phyloP scores from a whole-genome alignment of 768 basidiomycete species.

The Podaxis carcinomalis region DNA sequence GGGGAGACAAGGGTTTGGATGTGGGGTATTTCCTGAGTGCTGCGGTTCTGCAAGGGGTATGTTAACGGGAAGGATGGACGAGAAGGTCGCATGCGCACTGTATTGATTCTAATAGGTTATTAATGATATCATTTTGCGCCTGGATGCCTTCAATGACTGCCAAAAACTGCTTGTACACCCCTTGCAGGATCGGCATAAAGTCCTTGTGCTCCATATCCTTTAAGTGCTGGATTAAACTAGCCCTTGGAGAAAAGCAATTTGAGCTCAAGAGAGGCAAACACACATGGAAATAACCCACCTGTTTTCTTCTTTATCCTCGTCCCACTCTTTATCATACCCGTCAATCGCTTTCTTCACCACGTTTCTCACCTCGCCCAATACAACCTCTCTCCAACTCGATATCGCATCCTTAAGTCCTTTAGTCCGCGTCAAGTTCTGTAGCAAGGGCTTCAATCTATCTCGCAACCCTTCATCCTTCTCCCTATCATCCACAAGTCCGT shows the following conservation, averaged over 20 bases:
- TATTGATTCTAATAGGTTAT: slow-evolving; percentile 51
- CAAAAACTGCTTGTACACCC: slow-evolving; percentile 59
- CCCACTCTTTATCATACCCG: slow-evolving; percentile 48
- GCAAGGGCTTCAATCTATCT: slow-evolving; percentile 65
- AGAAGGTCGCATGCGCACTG: slow-evolving; percentile 19
- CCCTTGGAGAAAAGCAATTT: slow-evolving; percentile 21
- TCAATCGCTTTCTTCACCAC: slow-evolving; percentile 56
- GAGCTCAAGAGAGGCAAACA: neutral
- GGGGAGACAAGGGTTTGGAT: slow-evolving; percentile 32
- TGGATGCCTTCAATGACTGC: slow-evolving; percentile 67
- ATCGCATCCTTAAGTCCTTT: slow-evolving; percentile 66
- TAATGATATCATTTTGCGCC: slow-evolving; percentile 50
- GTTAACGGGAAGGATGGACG: neutral
- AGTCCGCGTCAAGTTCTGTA: slow-evolving; percentile 75
- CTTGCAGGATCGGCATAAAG: slow-evolving; percentile 59
- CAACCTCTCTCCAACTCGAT: slow-evolving; percentile 66
- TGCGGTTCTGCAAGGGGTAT: neutral
- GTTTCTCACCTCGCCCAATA: slow-evolving; percentile 53
- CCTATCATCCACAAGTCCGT: slow-evolving; percentile 11
- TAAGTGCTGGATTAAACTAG: slow-evolving; percentile 50
- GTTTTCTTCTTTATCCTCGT: slow-evolving; percentile 23
- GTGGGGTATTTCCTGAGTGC: slow-evolving; percentile 26
- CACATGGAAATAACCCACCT: slow-evolving; percentile 6
- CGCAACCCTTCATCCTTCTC: slow-evolving; percentile 40
- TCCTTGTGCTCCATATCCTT: slow-evolving; percentile 64